Evolutionary conservation across 83 land plant genomes (phyloP).

Genomic region (Larix sibirica): DNA sequence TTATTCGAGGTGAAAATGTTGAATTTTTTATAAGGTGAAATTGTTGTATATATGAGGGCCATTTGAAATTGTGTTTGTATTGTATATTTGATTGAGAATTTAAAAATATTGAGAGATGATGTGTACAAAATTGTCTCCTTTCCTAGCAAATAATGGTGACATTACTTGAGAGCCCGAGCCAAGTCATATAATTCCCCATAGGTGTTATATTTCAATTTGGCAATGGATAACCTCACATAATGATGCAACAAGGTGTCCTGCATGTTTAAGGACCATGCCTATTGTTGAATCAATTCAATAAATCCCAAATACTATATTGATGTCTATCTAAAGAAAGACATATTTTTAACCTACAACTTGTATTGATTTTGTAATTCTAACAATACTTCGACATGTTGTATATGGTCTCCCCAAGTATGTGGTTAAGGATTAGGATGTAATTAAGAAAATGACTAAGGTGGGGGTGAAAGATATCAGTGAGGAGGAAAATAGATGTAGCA

Average conservation of each 20-base stretch:
- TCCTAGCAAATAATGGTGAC: background rate
- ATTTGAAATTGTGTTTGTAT: background rate
- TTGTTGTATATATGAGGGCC: background rate
- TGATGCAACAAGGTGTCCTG: background rate
- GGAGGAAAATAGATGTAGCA: background rate
- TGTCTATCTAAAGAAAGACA: background rate
- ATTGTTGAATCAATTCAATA: background rate
- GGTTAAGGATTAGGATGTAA: background rate
- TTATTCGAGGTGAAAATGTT: background rate
- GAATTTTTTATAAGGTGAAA: background rate
- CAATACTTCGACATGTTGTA: background rate
- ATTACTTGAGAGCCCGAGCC: background rate
- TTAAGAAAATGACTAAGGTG: background rate
- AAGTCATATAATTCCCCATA: background rate
- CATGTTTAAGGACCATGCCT: background rate
- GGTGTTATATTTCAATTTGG: background rate
- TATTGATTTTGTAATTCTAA: background rate
- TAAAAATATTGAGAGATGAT: background rate
- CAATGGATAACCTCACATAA: no score
- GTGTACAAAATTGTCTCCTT: background rate
- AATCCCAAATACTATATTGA: background rate
- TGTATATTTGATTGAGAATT: background rate
- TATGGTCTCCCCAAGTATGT: background rate
- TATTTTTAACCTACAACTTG: background rate
- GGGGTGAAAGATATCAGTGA: background rate